These are phyloP conservation scores for Fraxinus greggii DNA, from an alignment of 305 asterid genomes.

Conservation along the genomic window DNA sequence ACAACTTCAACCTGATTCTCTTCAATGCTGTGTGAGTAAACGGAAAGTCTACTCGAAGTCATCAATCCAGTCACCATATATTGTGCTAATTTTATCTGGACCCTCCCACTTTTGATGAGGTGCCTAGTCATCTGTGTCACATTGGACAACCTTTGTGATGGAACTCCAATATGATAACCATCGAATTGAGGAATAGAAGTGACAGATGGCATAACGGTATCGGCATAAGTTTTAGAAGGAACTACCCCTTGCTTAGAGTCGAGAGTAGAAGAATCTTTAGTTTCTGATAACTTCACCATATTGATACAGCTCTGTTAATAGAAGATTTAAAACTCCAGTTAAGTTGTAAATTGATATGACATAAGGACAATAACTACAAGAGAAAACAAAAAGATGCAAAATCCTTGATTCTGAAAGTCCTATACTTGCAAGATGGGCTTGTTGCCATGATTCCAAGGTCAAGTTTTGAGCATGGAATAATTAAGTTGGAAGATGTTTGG, in stretches of 20 bases:
- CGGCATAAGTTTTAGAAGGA: slow-evolving; percentile 24
- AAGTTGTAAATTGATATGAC: background rate
- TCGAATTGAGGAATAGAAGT: slow-evolving; percentile 32
- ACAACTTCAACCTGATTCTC: background rate
- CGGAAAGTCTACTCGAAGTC: slow-evolving; percentile 33
- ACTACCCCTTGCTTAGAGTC: slow-evolving; percentile 33
- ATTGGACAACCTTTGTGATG: slow-evolving; percentile 33
- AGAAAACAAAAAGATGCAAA: background rate
- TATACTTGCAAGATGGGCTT: background rate
- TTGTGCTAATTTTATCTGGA: slow-evolving; percentile 48
- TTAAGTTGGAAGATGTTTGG: background rate
- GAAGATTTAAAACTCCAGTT: background rate
- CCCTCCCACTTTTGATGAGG: slow-evolving; percentile 47
- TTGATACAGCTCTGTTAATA: slow-evolving; percentile 35
- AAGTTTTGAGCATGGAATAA: background rate
- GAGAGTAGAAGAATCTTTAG: slow-evolving; percentile 20
- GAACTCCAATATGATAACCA: slow-evolving; percentile 31
- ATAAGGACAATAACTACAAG: background rate
- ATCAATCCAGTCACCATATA: slow-evolving; percentile 60
- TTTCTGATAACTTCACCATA: slow-evolving; percentile 37
- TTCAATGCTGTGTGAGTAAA: background rate
- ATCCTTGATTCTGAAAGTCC: background rate
- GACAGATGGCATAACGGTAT: slow-evolving; percentile 21
- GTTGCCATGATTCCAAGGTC: background rate
- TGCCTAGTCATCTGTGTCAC: slow-evolving; percentile 36